Evolutionary conservation across 1,139 yeast genomes (phyloP), one percentile per base, ranked within the genome.

Genomic region (Wickerhamomyces sp.): DNA sequence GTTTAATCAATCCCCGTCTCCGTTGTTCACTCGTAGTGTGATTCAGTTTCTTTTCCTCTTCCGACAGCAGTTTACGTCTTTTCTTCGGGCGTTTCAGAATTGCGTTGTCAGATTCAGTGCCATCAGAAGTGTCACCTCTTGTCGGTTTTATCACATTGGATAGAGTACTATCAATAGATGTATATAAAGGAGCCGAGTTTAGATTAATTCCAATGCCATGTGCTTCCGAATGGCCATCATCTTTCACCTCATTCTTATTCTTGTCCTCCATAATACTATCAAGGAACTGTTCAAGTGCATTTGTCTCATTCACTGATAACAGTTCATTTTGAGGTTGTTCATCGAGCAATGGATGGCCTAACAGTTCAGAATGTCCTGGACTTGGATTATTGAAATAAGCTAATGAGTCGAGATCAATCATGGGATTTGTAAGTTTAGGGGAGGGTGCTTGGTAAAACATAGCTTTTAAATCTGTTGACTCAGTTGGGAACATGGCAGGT

Each of bases 1-100:
- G 63, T 59, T 84, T 85, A 56, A 90, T 86, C 50, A 74, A 61
- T 46, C 78, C 81, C 34, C 96, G 70, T 41, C 96, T 72, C 52
- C 77, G 76, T 60, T 86, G 88, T 59, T 87, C 96, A 38, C 86
- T 78, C 36, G 76, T 69, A 7, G 85, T 78, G 58, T 87, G 96
- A 54, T 83, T 82, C 40, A 70, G 58, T 40, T 92, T 70, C 54
- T 82, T 83, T 56, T 85, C 88, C 51, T 81, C 83, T 38, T 76
- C 72, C 0, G 83, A 61, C 20, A 84, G 66, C 13, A 68, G 58
- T n/a, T 70, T 80, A 61, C 67, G 76, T 48, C 64, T 60, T 30
- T 50, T 51, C n/a, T 41, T 32, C 24, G 38, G 42, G 8, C 41
- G 35, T 31, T 19, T 38, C n/a, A 38, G 13, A 9, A 13, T 19